These are phyloP conservation scores for Pseudomassariella vexata DNA, from an alignment of 2,329 filamentous ascomycete genomes.

Conservation along the genomic window DNA sequence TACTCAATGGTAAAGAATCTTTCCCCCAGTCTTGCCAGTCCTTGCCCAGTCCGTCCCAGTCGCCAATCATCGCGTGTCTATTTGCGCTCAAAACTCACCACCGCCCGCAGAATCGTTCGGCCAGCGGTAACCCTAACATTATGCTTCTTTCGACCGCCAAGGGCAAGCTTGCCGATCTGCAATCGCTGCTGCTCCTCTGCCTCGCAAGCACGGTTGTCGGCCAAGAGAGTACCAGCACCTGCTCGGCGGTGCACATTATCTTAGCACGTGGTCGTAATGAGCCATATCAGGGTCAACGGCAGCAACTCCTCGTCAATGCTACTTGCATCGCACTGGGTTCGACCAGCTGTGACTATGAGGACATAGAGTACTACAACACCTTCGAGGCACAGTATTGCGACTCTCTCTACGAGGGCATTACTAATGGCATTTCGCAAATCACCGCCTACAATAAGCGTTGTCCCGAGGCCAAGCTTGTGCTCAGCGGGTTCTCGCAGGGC, in stretches of 20 bases:
- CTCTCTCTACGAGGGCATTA: conserved; percentile 28
- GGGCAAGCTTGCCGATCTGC: too few species aligned
- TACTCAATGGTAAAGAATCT: too few species aligned
- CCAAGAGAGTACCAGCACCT: too few species aligned
- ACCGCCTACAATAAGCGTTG: conserved; percentile 31
- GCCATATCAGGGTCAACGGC: conserved; percentile 27
- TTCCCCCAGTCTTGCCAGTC: too few species aligned
- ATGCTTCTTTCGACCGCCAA: too few species aligned
- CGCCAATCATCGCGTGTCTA: too few species aligned
- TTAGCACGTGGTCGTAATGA: conserved; percentile 25
- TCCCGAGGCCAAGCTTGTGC: conserved; percentile 31
- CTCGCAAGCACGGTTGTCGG: too few species aligned
- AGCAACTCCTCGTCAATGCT: conserved; percentile 22
- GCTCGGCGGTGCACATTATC: conserved; percentile 18
- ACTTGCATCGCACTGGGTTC: conserved; percentile 19
- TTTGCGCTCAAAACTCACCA: too few species aligned
- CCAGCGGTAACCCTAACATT: too few species aligned
- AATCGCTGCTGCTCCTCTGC: too few species aligned
- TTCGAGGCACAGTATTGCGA: conserved; percentile 25
- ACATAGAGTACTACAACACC: conserved; percentile 26
- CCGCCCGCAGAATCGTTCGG: too few species aligned
- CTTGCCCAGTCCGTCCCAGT: too few species aligned
- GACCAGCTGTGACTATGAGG: conserved; percentile 11
- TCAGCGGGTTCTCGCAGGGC: conserved; percentile 36
- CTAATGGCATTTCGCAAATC: conserved; percentile 30